Evolutionary conservation across 306 rosid genomes (phyloP), one percentile per base, ranked within the genome.

Genomic region (Prunus dulcis): DNA sequence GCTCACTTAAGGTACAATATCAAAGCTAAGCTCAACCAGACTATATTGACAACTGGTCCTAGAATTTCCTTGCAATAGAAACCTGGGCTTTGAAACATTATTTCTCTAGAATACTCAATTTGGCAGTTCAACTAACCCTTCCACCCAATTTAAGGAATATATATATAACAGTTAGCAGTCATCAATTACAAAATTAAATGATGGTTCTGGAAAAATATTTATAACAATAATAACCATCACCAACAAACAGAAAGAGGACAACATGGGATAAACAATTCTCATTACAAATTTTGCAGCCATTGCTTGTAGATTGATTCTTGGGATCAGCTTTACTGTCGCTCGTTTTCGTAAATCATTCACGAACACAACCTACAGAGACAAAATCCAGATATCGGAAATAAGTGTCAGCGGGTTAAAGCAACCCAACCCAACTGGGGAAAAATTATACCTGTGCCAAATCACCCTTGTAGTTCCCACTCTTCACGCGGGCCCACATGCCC

Each of bases 231-330:
- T 18, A 64, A 13, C 46, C 2, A n/a, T 61, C 12, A 50, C 49
- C 19, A 18, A 69, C 32, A 41, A 51, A 17, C 57, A 64, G n/a
- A 67, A 66, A 67, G 20, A 62, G 79, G 45, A 41, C 72, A 75
- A 52, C 73, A 68, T n/a, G 69, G 41, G 23, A 57, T 28, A 68
- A 6, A 64, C 22, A 53, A 79, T 71, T 75, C 22, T 74, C 55
- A 69, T 84, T 95, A 95, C 99, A 87, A 80, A 88, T 95, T 95
- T 95, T 75, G 89, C 96, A 71, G 99, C 92, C 93, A 95, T 30
- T 6, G 89, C 89, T 83, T 87, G 93, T 17, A 95, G 81, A 88
- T 95, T 96, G 68, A 96, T 83, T 84, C 99, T 89, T 17, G 99
- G 99, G 76, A 96, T 79, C 78, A 96, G 93, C 88, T 89, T 92